Percentiles rank a stretch among this genome's conserved stretches.
Conservation (phyloP, 2,329 filamentous ascomycete species). For the Aspergillus persii region DNA sequence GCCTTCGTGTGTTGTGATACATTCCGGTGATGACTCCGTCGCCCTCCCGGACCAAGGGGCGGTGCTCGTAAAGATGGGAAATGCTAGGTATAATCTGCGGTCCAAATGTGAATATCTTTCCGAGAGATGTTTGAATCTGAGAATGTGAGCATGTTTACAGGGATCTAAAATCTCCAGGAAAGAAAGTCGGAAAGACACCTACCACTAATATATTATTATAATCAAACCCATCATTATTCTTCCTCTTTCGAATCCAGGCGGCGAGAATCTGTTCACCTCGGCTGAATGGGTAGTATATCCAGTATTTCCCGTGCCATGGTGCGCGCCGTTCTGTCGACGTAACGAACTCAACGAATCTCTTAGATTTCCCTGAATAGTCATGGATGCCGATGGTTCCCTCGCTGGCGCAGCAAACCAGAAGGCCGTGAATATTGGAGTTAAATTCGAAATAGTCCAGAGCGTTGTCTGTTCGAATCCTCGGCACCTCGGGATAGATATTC, state of each 20-base stretch:
- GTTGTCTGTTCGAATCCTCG: no score
- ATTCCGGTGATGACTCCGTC: conserved; percentile 14
- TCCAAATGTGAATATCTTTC: conserved; percentile 12
- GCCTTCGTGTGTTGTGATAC: conserved; percentile 2
- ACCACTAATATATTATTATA: conserved; percentile 8
- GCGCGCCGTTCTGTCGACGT: neutral
- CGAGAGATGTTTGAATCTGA: conserved; percentile 14
- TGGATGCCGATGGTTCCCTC: conserved; percentile 8
- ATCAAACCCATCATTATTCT: neutral
- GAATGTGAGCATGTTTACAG: neutral
- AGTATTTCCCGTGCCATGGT: conserved; percentile 4
- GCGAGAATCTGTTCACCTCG: conserved; percentile 4
- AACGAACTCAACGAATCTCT: conserved; percentile 7
- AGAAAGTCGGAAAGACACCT: neutral
- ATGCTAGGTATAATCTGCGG: neutral
- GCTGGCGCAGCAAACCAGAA: conserved; percentile 14
- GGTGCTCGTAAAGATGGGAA: conserved; percentile 1
- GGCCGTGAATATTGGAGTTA: conserved; percentile 1
- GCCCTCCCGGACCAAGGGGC: conserved; percentile 2
- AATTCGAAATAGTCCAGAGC: no score
- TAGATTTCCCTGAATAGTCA: conserved; percentile 3
- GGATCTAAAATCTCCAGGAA: neutral
- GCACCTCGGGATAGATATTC: no score
- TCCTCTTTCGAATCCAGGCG: conserved; percentile 8
- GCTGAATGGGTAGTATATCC: conserved; percentile 16